Conservation (phyloP, 2,329 filamentous ascomycete species). For the Huntiella moniliformis region DNA sequence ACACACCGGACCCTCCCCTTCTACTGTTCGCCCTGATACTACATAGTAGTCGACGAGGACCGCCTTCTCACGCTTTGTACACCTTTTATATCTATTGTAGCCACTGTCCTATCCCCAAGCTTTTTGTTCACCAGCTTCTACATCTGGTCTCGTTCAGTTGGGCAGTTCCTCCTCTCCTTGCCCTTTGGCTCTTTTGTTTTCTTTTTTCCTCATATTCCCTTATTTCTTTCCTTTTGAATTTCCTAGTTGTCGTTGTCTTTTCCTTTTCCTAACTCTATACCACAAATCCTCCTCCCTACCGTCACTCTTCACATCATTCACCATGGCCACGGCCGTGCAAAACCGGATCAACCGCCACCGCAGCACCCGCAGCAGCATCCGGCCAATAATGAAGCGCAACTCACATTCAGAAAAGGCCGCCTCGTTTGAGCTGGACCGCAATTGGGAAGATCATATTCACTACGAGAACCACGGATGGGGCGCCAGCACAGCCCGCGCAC, state of each 20-base stretch:
- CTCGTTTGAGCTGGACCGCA: conserved; percentile 41
- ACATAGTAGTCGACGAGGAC: background rate
- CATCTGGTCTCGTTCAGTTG: too few species aligned
- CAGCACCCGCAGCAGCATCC: conserved; percentile 7
- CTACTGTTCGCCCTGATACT: conserved; percentile 4
- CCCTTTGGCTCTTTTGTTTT: background rate
- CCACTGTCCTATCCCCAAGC: too few species aligned
- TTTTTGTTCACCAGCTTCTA: too few species aligned
- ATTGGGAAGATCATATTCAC: conserved; percentile 35
- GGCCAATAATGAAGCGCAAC: conserved; percentile 35
- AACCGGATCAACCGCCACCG: conserved; percentile 14
- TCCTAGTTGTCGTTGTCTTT: background rate
- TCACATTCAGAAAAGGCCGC: conserved; percentile 37
- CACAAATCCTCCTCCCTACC: conserved; percentile 10
- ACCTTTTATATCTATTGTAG: too few species aligned
- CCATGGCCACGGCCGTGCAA: conserved; percentile 14
- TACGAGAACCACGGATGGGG: conserved; percentile 20
- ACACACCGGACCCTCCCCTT: background rate
- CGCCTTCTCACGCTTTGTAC: too few species aligned
- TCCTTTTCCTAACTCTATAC: background rate
- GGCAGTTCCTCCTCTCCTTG: background rate
- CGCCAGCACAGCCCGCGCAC: conserved; percentile 16
- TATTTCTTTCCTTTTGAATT: background rate
- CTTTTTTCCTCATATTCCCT: background rate
- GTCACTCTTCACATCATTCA: conserved; percentile 16